Evolutionary conservation across 495 filamentous ascomycete species (phyloP), one percentile per base, ranked within the genome.

Genomic region (Aspergillus cavernicola): DNA sequence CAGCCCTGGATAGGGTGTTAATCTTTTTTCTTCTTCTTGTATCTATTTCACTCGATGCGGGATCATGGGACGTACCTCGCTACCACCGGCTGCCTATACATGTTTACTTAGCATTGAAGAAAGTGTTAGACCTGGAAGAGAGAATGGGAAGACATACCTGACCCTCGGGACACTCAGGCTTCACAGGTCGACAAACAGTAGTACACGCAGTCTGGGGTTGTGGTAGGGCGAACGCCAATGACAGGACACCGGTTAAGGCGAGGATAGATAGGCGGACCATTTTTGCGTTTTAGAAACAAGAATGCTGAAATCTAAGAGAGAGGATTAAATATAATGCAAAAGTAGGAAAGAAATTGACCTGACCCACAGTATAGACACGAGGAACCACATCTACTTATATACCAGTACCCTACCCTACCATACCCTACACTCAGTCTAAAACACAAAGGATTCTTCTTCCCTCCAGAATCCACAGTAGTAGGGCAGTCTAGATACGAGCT

Each of bases 181-280:
- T 45, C 5, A 26, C 41, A 6, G 31, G 31, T 5, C 20, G 31
- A 13, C 50, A 53, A 3, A 37, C 39, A 45, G 19, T n/a, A 6
- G 41, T 44, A 19, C 50, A 52, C 2, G 7, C 10, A 7, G 37
- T 24, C 28, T 52, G 50, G 19, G 50, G 36, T 10, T 52, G 50
- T 16, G 50, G 36, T 10, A 43, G 8, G 22, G 39, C 39, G 11
- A 43, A 7, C 36, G 28, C 13, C 16, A 36, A 23, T 8, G 23
- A 6, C 35, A 38, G 35, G 15, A 13, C 13, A 9, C 9, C 18
- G 1, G n/a, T n/a, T n/a, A 44, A 5, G 22, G 39, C 28, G 5
- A 52, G n/a, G 12, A 52, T 7, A 4, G 50, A 35, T 18, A 44
- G 11, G 12, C 50, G 50, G 19, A 44, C 39, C 50, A 52, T 52